Evolutionary conservation across 257 asterid species (phyloP), one percentile per base, ranked within the genome.

Genomic region (Solanum virginianum): DNA sequence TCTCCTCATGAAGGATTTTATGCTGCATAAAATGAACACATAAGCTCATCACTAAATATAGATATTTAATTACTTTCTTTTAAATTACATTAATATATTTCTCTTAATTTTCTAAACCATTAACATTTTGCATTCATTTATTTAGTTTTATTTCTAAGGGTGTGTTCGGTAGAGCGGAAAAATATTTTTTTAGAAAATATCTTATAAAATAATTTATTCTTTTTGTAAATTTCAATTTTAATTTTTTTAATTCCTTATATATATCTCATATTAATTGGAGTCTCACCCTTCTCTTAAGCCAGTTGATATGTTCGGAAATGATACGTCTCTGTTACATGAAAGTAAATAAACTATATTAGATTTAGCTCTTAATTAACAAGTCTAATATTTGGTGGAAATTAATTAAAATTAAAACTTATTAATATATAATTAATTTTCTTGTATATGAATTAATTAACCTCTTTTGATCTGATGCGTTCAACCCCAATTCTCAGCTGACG

Each of bases 401-500:
- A 71, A 43, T 39, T 11, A 43, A 20, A 71, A 69, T 17, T 72
- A 11, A 1, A 45, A 45, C 14, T 4, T 41, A 24, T 24, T 11
- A 14, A 10, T 41, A 13, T 6, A 12, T 45, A 12, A 12, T 10
- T 72, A 45, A 18, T 2, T 7, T 10, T 71, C 6, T n/a, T 12
- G n/a, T 45, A 8, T 49, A 75, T 77, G 49, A 16, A 20, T 43
- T 43, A 9, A 70, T 72, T 72, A 56, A 89, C 95, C 94, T 88
- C 90, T 66, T 89, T 91, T 18, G 95, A 88, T 72, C 95, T 94
- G 83, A 92, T 65, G 45, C 95, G 90, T 84, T 91, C 95, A n/a
- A 87, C 90, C 49, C 95, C 94, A 57, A 87, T 83, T 81, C 91
- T 88, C 57, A 92, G 12, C 36, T 92, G 95, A 43, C 94, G 92